Percentiles rank a stretch among this genome's conserved stretches.
Evolutionary conservation across 2,329 filamentous ascomycete species (phyloP).

Genomic region (Pseudogymnoascus sp.): DNA sequence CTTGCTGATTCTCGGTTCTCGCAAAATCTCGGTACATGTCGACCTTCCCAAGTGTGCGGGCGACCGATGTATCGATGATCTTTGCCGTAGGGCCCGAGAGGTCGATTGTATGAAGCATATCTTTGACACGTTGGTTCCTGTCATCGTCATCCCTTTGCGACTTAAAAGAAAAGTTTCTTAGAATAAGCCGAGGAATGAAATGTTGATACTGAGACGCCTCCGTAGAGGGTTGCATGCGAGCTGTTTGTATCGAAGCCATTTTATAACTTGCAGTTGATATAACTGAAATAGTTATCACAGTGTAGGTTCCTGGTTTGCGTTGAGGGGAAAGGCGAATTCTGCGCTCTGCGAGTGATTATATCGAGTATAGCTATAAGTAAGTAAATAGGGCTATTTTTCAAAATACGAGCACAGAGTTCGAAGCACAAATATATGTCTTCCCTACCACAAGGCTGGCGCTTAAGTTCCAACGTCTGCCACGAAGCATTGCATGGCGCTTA

Average conservation of each 20-base stretch:
- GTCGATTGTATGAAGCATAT: slow-evolving; percentile 22
- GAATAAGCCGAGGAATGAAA: slow-evolving; percentile 31
- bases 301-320: not conserved
- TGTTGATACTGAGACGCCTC: slow-evolving; percentile 27
- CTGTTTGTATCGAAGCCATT: not conserved
- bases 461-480: not conserved
- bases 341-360: not conserved
- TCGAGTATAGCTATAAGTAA: not conserved
- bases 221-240: not conserved
- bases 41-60: slow-evolving; percentile 23
- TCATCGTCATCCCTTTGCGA: not conserved
- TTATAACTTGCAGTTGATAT: not conserved
- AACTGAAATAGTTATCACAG: not conserved
- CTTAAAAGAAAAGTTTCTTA: slow-evolving; percentile 28
- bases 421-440: not conserved
- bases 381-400: not conserved
- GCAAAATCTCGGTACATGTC: slow-evolving; percentile 29
- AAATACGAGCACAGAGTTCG: no score
- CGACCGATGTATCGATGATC: slow-evolving; percentile 19
- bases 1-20: slow-evolving; percentile 20
- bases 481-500: not conserved
- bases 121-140: slow-evolving; percentile 14
- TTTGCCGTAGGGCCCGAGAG: slow-evolving; percentile 13
- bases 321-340: not conserved
- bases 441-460: not conserved